A percentile compares a stretch with the other conserved stretches of the same genome.
phyloP scores from a whole-genome alignment of 768 basidiomycete genomes.

The Strobilomyces dryophilus region DNA sequence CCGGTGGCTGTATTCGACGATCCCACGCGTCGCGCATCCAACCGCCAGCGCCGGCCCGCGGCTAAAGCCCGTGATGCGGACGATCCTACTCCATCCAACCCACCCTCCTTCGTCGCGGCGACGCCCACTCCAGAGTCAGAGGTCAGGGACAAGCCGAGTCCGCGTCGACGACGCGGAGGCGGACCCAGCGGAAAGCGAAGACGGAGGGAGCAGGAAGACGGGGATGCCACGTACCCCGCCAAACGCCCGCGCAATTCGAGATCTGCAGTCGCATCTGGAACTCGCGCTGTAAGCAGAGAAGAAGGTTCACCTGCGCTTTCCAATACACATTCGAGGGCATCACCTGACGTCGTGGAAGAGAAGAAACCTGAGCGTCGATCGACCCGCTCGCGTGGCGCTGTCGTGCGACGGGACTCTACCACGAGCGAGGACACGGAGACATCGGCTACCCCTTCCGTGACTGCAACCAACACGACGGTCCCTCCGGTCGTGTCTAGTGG shows the following conservation, averaged over 20 bases:
- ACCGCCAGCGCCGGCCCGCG: constrained; percentile 44
- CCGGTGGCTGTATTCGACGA: constrained; percentile 44
- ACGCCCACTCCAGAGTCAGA: constrained; percentile 23
- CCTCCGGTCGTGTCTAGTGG: constrained; percentile 11
- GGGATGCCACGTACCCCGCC: constrained; percentile 67
- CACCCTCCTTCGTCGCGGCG: constrained; percentile 7
- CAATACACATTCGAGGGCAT: constrained; percentile 23
- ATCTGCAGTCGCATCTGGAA: constrained; percentile 23
- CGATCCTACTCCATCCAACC: constrained; percentile 19
- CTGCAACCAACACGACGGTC: constrained; percentile 18
- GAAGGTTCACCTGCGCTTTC: constrained; percentile 40
- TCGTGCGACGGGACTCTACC: constrained; percentile 46
- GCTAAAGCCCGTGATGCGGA: constrained; percentile 50
- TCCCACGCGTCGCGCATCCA: constrained; percentile 38
- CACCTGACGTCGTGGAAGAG: constrained; percentile 19
- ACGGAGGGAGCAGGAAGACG: constrained; percentile 57
- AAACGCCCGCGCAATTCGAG: constrained; percentile 58
- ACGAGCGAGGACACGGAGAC: constrained; percentile 45
- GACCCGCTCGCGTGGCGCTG: constrained; percentile 41
- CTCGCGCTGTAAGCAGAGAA: constrained; percentile 31
- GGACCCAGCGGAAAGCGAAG: constrained; percentile 46
- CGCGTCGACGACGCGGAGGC: constrained; percentile 45
- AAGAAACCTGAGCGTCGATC: constrained; percentile 40
- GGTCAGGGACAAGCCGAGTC: constrained; percentile 43
- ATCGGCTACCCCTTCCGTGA: constrained; percentile 32